A percentile compares a stretch with the other conserved stretches of the same genome.
Evolutionary conservation across 2,329 filamentous ascomycete species (phyloP).

Genomic region (Cladosporium sp.): DNA sequence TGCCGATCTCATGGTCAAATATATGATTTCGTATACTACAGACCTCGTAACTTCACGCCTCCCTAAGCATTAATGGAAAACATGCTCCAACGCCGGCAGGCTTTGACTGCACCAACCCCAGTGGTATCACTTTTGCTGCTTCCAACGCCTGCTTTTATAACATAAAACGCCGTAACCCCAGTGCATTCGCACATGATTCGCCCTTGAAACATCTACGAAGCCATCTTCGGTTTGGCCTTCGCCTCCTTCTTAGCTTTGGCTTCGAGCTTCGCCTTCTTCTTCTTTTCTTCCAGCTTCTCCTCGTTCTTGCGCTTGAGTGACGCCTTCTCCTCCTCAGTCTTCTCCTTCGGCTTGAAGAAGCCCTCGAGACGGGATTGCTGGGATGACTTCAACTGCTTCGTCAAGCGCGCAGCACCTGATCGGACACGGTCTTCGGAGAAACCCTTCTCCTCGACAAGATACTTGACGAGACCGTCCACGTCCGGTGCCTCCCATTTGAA

Average conservation of each 20-base stretch:
- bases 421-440: conserved; percentile 95
- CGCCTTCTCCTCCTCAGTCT: conserved; percentile 83
- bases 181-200: neutral
- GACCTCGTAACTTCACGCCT: neutral
- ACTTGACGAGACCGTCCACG: conserved; percentile 84
- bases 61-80: neutral
- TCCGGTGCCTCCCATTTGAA: conserved; percentile 98
- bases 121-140: conserved; percentile 21
- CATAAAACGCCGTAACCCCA: conserved; percentile 12
- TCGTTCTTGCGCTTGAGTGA: conserved; percentile 90
- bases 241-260: conserved; percentile 93
- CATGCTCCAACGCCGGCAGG: neutral
- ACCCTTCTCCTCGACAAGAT: conserved; percentile 89
- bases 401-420: conserved; percentile 71
- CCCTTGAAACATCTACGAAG: conserved; percentile 27
- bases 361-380: conserved; percentile 92
- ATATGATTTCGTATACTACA: neutral
- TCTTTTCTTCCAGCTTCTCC: conserved; percentile 86
- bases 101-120: conserved; percentile 9
- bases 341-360: conserved; percentile 92
- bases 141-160: conserved; percentile 12
- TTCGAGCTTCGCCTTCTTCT: conserved; percentile 92
- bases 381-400: conserved; percentile 87
- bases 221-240: conserved; percentile 73
- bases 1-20: neutral